Evolutionary conservation across 2,329 filamentous ascomycete species (phyloP), one percentile per base, ranked within the genome.

Genomic region (Hypoxylon sp.): DNA sequence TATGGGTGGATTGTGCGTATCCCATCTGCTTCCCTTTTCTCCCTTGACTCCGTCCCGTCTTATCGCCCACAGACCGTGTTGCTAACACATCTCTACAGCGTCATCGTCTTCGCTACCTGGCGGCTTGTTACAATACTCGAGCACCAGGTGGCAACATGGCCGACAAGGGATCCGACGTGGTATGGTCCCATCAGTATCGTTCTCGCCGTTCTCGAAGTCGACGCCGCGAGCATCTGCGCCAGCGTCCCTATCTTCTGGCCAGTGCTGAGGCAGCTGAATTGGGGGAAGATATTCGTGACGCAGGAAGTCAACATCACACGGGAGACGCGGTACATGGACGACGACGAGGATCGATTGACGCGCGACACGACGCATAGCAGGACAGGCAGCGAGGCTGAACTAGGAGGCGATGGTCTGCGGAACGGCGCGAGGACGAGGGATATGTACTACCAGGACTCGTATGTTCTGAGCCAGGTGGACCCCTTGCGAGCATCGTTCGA

Each of bases 101-200:
- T 69, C 26, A 67, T 73, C 48, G 60, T 65, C 23, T 62, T 74
- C 50, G 72, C 72, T 2, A 64, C 68, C n/a, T 72, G 70, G 67
- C 70, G 73, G 7, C 63, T 74, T 10, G 50, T 65, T 4, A 70
- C 69, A 17, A 68, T 73, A 18, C 47, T 73, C 17, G 58, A 70
- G 18, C 68, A 74, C 54, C 59, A 64, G 45, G 69, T 68, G 9
- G 68, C 67, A 2, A 72, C 70, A 0, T 67, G 62, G 45, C 73
- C 72, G 4, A 73, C 68, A 0, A 66, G 71, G 48, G 73, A 74
- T 47, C 70, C 70, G 41, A 71, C 70, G 21, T 74, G 71, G 70
- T 74, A 74, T 51, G 70, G 64, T 3, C 64, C 68, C 3, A 68
- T 69, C 49, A 69, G 52, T 20, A 66, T 69, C 40, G 17, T 70